These are phyloP conservation scores for Boletus fagicola DNA, from an alignment of 768 basidiomycete species.

Conservation along the genomic window DNA sequence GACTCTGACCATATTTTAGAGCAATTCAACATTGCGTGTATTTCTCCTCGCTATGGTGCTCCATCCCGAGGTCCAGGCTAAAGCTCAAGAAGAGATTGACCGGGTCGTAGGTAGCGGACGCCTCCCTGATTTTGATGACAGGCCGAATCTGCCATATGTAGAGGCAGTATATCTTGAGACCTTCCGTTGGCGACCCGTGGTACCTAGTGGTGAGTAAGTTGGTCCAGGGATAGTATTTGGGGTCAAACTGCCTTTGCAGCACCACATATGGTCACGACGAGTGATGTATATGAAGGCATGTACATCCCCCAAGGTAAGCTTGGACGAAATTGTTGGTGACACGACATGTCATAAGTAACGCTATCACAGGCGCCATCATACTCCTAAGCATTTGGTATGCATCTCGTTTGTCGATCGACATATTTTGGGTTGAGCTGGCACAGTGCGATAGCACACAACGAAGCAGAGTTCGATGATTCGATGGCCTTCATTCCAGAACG, in stretches of 20 bases:
- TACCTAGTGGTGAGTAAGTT: slow-evolving; percentile 26
- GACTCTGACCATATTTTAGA: slow-evolving; percentile 13
- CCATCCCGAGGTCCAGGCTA: slow-evolving; percentile 32
- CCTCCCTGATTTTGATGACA: slow-evolving; percentile 31
- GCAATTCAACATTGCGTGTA: slow-evolving; percentile 11
- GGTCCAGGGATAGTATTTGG: not conserved
- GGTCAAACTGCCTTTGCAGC: slow-evolving; percentile 8
- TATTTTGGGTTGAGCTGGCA: not conserved
- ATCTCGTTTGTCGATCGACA: not conserved
- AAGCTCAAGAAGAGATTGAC: slow-evolving; percentile 34
- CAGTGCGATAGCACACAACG: slow-evolving; percentile 52
- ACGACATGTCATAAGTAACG: not conserved
- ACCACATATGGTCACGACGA: slow-evolving; percentile 21
- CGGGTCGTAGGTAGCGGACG: slow-evolving; percentile 30
- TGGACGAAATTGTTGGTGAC: not conserved
- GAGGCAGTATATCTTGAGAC: slow-evolving; percentile 34
- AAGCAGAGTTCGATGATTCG: slow-evolving; percentile 49
- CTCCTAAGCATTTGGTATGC: slow-evolving; percentile 27
- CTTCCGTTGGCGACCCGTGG: slow-evolving; percentile 32
- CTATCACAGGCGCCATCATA: slow-evolving; percentile 18
- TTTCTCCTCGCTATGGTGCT: slow-evolving; percentile 37
- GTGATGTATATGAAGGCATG: slow-evolving; percentile 31
- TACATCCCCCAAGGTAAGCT: slow-evolving; percentile 30
- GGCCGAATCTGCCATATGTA: slow-evolving; percentile 30
- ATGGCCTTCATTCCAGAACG: slow-evolving; percentile 55